Percentiles rank a stretch among this genome's conserved stretches.
These are phyloP conservation scores for Trichoderma aggressivum DNA, from an alignment of 2,329 filamentous ascomycete species.

Conservation along the genomic window DNA sequence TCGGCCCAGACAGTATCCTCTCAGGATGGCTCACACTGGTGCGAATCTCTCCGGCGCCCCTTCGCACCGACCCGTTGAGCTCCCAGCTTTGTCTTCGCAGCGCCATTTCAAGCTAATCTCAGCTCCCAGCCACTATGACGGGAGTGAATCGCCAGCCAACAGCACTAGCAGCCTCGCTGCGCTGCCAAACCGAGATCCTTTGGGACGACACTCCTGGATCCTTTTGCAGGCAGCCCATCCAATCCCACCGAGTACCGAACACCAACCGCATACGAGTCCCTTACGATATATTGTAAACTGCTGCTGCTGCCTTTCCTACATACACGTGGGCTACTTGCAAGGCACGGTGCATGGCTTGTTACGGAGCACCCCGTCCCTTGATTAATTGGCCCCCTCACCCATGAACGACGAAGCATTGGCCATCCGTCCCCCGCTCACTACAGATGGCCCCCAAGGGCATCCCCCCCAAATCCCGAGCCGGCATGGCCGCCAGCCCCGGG, in stretches of 20 bases:
- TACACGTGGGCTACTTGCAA: neutral
- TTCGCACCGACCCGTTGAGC: neutral
- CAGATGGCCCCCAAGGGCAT: neutral
- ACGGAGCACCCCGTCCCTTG: neutral
- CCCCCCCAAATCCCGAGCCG: constrained; percentile 7
- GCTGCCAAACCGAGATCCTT: neutral
- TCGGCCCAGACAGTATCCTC: neutral
- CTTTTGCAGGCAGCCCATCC: neutral
- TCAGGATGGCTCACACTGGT: neutral
- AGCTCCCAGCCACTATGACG: neutral
- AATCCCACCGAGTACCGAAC: neutral
- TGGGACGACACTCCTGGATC: neutral
- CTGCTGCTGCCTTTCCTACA: neutral
- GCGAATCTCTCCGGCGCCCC: neutral
- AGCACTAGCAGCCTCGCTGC: neutral
- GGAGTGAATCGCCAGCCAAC: neutral
- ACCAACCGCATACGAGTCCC: neutral
- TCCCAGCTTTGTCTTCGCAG: neutral
- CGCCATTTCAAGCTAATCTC: neutral
- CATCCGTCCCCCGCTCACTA: neutral
- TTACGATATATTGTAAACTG: neutral
- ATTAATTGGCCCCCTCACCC: neutral
- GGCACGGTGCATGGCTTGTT: neutral
- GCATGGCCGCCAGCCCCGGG: neutral
- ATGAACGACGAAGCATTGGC: neutral